Evolutionary conservation across 1,284 basidiomycete genomes (phyloP).

Genomic region (Ustilago cynodontis): DNA sequence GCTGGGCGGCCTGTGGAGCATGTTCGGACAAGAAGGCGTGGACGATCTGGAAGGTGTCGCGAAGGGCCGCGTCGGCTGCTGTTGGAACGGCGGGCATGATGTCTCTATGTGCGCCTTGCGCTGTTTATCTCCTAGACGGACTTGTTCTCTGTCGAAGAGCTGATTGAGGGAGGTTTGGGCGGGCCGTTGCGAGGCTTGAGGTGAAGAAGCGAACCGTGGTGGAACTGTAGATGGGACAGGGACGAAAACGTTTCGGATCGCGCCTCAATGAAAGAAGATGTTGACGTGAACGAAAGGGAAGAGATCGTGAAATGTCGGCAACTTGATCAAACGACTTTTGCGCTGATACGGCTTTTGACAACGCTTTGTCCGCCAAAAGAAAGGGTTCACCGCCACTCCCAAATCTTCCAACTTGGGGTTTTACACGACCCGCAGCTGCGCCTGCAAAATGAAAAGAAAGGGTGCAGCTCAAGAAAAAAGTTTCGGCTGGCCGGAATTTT

Average conservation of each 20-base stretch:
- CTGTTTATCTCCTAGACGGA: background rate
- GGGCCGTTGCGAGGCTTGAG: background rate
- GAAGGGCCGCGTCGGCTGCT: conserved; percentile 33
- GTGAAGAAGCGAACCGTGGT: no score
- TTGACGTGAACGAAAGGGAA: background rate
- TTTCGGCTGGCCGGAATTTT: conserved; percentile 14
- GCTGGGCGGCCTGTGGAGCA: conserved; percentile 37
- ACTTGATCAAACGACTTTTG: background rate
- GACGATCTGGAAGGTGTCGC: conserved; percentile 48
- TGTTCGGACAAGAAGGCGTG: conserved; percentile 49
- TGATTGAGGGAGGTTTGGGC: no score
- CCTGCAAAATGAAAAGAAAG: conserved; percentile 1
- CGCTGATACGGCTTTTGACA: background rate
- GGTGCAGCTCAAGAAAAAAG: conserved; percentile 18
- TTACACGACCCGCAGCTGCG: background rate
- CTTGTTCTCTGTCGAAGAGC: background rate
- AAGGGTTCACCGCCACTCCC: conserved; percentile 19
- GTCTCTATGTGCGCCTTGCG: background rate
- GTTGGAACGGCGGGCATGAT: background rate
- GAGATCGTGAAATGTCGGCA: background rate
- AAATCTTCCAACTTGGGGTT: background rate
- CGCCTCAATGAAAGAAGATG: no score
- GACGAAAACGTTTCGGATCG: no score
- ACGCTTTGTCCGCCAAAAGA: conserved; percentile 4
- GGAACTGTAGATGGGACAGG: no score